phyloP scores from a whole-genome alignment of 2,329 filamentous ascomycete species.

The Botrytis byssoidea region DNA sequence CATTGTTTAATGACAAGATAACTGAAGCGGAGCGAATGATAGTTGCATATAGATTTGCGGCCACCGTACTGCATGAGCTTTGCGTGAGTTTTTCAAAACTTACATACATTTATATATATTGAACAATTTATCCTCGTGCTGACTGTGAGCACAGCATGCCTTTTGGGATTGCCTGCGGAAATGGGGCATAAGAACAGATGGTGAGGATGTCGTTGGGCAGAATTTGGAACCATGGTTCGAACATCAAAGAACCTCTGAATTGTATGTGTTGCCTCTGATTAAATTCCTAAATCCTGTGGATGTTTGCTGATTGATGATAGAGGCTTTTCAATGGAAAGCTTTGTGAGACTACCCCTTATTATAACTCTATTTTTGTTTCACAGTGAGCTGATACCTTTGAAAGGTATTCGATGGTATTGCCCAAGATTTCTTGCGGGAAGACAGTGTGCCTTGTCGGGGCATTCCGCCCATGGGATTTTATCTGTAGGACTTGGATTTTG shows the following conservation, averaged over 20 bases:
- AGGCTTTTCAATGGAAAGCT: slow-evolving; percentile 17
- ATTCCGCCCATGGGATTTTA: slow-evolving; percentile 18
- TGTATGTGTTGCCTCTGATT: background rate
- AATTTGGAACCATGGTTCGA: slow-evolving; percentile 15
- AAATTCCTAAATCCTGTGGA: background rate
- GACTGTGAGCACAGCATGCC: slow-evolving; percentile 2
- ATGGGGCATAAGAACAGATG: background rate
- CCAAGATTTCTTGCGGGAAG: background rate
- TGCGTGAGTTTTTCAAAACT: background rate
- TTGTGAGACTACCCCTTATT: background rate
- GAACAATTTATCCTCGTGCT: background rate
- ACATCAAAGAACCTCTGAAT: slow-evolving; percentile 7
- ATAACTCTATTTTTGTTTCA: too few species aligned
- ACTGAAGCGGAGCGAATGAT: slow-evolving; percentile 5
- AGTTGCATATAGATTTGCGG: background rate
- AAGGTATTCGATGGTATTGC: slow-evolving; percentile 10
- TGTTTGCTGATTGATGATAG: background rate
- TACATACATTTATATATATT: background rate
- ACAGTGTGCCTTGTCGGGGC: background rate
- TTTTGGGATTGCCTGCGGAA: slow-evolving; percentile 11
- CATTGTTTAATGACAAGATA: slow-evolving; percentile 11
- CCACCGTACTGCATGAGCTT: slow-evolving; percentile 10
- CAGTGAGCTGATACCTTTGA: background rate
- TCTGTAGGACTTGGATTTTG: background rate
- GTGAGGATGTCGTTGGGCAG: background rate